phyloP scores from a whole-genome alignment of 2,329 filamentous ascomycete species.

The Alternaria burnsii region DNA sequence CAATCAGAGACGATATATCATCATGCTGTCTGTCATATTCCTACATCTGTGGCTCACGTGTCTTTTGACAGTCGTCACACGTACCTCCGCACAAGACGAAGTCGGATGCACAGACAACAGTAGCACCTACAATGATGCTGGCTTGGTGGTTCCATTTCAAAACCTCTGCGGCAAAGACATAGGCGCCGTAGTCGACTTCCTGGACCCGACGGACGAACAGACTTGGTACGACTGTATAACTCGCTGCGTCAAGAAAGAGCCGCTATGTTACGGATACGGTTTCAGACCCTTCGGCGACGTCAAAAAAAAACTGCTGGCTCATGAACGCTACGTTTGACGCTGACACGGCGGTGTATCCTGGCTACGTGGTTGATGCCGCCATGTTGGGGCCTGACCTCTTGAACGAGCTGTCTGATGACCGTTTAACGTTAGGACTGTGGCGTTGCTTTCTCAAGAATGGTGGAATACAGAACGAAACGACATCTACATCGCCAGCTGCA shows the following conservation, averaged over 20 bases:
- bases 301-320: constrained; percentile 14
- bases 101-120: not conserved
- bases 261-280: constrained; percentile 4
- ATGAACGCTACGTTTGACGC: constrained; percentile 14
- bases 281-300: constrained; percentile 8
- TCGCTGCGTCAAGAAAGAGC: constrained; percentile 16
- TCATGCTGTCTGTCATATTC: not conserved
- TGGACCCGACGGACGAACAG: constrained; percentile 4
- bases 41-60: not conserved
- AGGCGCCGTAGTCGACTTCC: constrained; percentile 14
- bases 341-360: not conserved
- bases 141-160: constrained; percentile 7
- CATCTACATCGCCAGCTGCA: not conserved
- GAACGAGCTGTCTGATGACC: not conserved
- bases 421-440: not conserved
- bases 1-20: not conserved
- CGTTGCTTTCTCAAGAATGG: not conserved
- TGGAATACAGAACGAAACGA: not conserved
- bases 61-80: not conserved
- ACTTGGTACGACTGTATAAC: constrained; percentile 11
- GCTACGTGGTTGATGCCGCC: constrained; percentile 7
- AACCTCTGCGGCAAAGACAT: constrained; percentile 23
- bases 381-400: constrained; percentile 7
- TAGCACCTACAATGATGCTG: not conserved
- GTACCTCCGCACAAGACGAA: not conserved